These are phyloP conservation scores for Xylaria multiplex DNA, from an alignment of 2,329 filamentous ascomycete genomes.

Conservation along the genomic window DNA sequence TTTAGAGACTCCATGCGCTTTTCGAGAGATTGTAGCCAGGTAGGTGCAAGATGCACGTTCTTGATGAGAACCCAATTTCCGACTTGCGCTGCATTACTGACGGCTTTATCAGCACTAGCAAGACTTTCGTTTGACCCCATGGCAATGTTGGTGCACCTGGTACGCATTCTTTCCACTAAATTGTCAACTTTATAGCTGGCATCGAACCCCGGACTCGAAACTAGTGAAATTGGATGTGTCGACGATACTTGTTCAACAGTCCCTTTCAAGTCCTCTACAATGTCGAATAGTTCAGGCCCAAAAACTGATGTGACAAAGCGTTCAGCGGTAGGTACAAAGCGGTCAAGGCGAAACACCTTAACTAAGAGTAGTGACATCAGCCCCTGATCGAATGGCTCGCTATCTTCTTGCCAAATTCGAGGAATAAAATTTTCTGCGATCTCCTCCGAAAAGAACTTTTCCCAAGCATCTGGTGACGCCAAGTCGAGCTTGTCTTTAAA, in stretches of 20 bases:
- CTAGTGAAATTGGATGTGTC: conserved; percentile 86
- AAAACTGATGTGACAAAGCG: conserved; percentile 90
- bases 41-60: conserved; percentile 95
- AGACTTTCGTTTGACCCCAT: conserved; percentile 98
- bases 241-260: conserved; percentile 87
- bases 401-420: conserved; percentile 73
- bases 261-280: conserved; percentile 84
- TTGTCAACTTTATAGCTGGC: conserved; percentile 99
- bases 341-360: conserved; percentile 94
- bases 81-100: conserved; percentile 88
- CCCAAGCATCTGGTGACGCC: conserved; percentile 74
- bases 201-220: conserved; percentile 96
- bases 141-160: conserved; percentile 93
- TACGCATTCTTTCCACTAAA: conserved; percentile 83
- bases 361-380: conserved; percentile 87
- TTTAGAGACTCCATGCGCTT: conserved; percentile 97
- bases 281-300: conserved; percentile 82
- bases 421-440: conserved; percentile 87
- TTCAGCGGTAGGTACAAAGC: conserved; percentile 92
- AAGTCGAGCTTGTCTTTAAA: conserved; percentile 78
- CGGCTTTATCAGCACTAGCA: conserved; percentile 92
- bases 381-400: conserved; percentile 75
- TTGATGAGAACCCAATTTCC: conserved; percentile 98
- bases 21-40: conserved; percentile 96
- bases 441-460: conserved; percentile 85